phyloP scores from a whole-genome alignment of 1,139 yeast species.

The Suhomyces ambrosiae region DNA sequence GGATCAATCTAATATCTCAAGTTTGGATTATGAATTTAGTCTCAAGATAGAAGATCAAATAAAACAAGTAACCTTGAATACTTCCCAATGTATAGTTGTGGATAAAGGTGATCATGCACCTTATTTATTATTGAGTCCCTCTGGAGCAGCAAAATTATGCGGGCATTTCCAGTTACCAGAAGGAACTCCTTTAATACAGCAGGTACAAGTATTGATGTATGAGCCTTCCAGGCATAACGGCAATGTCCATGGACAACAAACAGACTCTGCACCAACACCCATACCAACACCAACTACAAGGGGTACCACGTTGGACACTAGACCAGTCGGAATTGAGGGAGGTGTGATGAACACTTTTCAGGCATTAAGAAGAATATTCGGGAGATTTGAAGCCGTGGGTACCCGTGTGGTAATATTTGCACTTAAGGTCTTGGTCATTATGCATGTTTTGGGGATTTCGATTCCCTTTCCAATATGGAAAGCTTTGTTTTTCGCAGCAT shows the following conservation, averaged over 20 bases:
- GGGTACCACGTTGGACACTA: neutral
- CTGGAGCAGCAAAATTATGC: conserved; percentile 33
- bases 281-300: conserved; percentile 1
- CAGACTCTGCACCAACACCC: neutral
- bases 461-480: conserved; percentile 10
- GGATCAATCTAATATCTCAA: conserved; percentile 27
- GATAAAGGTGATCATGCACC: conserved; percentile 39
- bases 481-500: conserved; percentile 5
- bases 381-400: conserved; percentile 8
- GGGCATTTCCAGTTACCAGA: conserved; percentile 10
- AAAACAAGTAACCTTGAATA: conserved; percentile 28
- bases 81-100: conserved; percentile 48
- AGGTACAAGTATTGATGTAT: conserved; percentile 13
- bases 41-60: conserved; percentile 15
- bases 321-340: neutral
- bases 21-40: conserved; percentile 25
- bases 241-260: neutral
- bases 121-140: conserved; percentile 39
- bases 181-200: conserved; percentile 13
- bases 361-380: conserved; percentile 4
- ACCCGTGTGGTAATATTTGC: conserved; percentile 4
- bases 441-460: conserved; percentile 17
- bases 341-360: neutral
- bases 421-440: conserved; percentile 13
- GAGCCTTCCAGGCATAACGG: neutral